Evolutionary conservation across 768 basidiomycete genomes (phyloP).

Genomic region (Termitomyces sp.): DNA sequence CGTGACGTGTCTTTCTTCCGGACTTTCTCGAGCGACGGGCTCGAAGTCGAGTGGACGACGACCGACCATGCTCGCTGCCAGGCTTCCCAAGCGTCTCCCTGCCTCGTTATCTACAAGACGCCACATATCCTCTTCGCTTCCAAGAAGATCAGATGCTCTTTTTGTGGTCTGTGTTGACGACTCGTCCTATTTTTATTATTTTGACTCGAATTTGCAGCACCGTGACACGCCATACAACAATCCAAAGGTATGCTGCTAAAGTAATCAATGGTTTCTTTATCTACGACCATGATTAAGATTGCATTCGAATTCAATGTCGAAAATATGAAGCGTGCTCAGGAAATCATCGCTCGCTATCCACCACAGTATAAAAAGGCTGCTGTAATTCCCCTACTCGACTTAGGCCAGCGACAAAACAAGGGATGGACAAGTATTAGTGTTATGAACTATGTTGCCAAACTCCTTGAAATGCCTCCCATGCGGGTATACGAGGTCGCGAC

Average conservation of each 20-base stretch:
- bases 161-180: constrained; percentile 62
- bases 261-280: background rate
- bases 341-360: constrained; percentile 92
- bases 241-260: constrained; percentile 52
- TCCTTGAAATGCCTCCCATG: constrained; percentile 95
- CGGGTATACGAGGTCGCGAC: constrained; percentile 99
- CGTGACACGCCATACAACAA: constrained; percentile 95
- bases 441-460: constrained; percentile 96
- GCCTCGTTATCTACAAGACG: constrained; percentile 21
- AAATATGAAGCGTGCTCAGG: constrained; percentile 80
- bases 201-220: constrained; percentile 50
- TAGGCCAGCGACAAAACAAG: constrained; percentile 96
- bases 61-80: constrained; percentile 23
- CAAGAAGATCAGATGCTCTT: constrained; percentile 72
- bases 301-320: constrained; percentile 79
- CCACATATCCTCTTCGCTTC: constrained; percentile 33
- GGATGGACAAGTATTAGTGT: constrained; percentile 98
- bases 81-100: constrained; percentile 26
- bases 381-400: constrained; percentile 92
- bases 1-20: constrained; percentile 15
- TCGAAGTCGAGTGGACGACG: background rate
- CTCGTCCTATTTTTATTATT: background rate
- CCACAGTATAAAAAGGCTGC: constrained; percentile 99
- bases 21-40: constrained; percentile 13
- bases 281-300: constrained; percentile 47